These are phyloP conservation scores for Populus nigra DNA, from an alignment of 345 rosid genomes.

Conservation along the genomic window DNA sequence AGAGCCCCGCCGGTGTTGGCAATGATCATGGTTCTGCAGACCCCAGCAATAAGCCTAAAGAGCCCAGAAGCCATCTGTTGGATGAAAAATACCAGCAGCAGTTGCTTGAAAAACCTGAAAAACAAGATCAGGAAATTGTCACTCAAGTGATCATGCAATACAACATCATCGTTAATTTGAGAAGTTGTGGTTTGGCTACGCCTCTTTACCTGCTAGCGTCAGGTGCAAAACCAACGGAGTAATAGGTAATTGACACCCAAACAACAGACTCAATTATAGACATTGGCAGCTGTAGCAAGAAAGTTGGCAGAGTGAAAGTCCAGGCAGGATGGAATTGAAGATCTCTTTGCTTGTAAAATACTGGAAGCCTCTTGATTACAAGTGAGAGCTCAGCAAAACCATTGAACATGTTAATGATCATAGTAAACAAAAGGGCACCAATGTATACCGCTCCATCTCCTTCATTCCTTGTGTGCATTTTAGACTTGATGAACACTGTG, in stretches of 20 bases:
- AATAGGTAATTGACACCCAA: slow-evolving; percentile 66
- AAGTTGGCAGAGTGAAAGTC: slow-evolving; percentile 72
- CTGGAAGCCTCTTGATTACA: slow-evolving; percentile 72
- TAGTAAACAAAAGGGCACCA: slow-evolving; percentile 53
- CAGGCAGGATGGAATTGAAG: slow-evolving; percentile 80
- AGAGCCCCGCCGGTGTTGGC: slow-evolving; percentile 81
- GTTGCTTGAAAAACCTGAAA: slow-evolving; percentile 80
- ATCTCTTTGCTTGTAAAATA: slow-evolving; percentile 90
- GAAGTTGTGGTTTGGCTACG: neutral
- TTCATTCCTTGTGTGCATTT: slow-evolving; percentile 56
- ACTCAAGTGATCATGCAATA: slow-evolving; percentile 3
- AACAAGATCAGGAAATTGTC: neutral
- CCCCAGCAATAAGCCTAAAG: slow-evolving; percentile 63
- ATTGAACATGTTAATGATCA: slow-evolving; percentile 82
- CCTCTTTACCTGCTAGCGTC: slow-evolving; percentile 56
- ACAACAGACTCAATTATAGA: slow-evolving; percentile 65
- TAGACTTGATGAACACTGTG: slow-evolving; percentile 59
- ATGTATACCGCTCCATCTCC: slow-evolving; percentile 47
- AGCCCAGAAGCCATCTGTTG: slow-evolving; percentile 86
- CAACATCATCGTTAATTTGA: neutral
- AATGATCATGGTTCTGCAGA: slow-evolving; percentile 76
- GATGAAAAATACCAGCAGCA: slow-evolving; percentile 54
- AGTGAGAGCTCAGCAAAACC: slow-evolving; percentile 79
- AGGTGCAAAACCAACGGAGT: slow-evolving; percentile 70
- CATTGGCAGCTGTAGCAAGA: slow-evolving; percentile 61